Evolutionary conservation across 2,329 filamentous ascomycete species (phyloP), one percentile per base, ranked within the genome.

Genomic region (Pleurostoma richardsiae): DNA sequence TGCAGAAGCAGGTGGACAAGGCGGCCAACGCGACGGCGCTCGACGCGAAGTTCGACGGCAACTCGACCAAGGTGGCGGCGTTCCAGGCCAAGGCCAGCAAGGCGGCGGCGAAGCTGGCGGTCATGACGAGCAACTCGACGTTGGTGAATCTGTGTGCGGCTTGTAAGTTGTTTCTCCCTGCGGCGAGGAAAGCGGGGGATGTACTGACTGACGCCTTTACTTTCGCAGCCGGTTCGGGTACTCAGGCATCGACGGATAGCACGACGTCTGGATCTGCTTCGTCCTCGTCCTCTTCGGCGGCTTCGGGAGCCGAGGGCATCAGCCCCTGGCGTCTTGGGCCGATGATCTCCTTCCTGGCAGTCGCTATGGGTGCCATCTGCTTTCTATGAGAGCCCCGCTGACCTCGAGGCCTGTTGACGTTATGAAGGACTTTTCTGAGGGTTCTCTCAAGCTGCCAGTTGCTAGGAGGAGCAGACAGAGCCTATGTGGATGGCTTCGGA

Each of bases 61-160:
- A 69, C 49, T 49, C 59, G n/a, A 63, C 60, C 48, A 64, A 62
- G 57, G 59, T 64, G 39, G 55, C 56, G 36, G 54, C 46, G 39
- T 61, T 65, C 59, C 58, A 67, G 59, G 56, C 56, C 40, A 61
- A 60, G 54, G 60, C 57, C 39, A 46, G 45, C 39, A 50, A 51
- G 39, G 53, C 56, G 39, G 49, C 59, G 28, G 53, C 56, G 30
- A 60, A 61, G 54, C 56, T 68, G 8, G 48, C 54, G 30, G 50
- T 50, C 5, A 38, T 69, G 54, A 53, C 57, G 54, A 51, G 51
- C 54, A 69, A 70, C 55, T 45, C 58, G 4, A 69, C 67, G 39
- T 59, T 69, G 27, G 49, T 57, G 36, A 46, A 48, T 30, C 33
- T 56, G 39, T 56, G 56, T 52, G 29, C 11, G 26, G 28, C 26